Conservation (phyloP, 331 rosid species). For the Quercus tomentella region DNA sequence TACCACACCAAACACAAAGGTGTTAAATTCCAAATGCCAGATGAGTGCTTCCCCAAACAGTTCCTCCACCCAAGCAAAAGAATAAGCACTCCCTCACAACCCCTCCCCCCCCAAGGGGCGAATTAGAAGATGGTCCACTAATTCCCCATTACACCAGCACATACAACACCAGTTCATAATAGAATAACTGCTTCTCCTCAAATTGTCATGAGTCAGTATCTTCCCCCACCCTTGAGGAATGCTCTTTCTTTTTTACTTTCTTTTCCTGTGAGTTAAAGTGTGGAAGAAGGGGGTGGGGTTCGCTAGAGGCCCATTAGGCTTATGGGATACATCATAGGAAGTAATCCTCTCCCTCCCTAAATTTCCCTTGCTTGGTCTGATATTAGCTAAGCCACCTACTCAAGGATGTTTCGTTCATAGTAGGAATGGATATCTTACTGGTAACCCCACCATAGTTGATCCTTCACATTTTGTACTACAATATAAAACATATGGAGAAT, state of each 20-base stretch:
- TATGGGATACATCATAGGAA: background rate
- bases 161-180: too few species aligned
- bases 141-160: too few species aligned
- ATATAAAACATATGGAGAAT: background rate
- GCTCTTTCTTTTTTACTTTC: too few species aligned
- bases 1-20: too few species aligned
- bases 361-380: background rate
- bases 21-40: too few species aligned
- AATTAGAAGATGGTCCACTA: too few species aligned
- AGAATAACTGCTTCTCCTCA: background rate
- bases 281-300: background rate
- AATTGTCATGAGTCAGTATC: background rate
- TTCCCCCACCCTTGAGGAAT: background rate
- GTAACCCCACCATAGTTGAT: background rate
- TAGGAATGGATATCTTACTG: background rate
- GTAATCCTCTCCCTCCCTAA: background rate
- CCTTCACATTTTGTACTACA: background rate
- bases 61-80: too few species aligned
- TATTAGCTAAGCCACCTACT: background rate
- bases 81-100: too few species aligned
- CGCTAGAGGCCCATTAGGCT: background rate
- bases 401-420: background rate
- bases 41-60: too few species aligned
- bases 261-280: too few species aligned
- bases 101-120: accelerated